Base-by-base conservation (phyloP, 2,329 filamentous ascomycete genomes). In the Xenoacremonium recifei region DNA sequence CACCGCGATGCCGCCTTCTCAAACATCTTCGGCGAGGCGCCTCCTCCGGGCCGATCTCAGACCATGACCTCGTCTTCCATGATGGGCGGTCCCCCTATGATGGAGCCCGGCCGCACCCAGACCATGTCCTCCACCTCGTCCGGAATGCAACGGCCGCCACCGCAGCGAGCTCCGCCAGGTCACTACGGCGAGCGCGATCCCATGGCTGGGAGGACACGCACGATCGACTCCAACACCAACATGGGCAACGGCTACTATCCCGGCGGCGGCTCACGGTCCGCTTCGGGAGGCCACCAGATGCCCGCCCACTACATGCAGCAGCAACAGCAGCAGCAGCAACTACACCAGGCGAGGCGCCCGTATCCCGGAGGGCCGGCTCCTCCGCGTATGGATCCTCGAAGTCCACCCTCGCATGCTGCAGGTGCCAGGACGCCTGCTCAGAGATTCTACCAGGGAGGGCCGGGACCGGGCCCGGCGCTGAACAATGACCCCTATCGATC, bases 1-100 rank as follows among this genome's bases (percentile, higher is more conserved):
- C 88, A 93, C 69, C 86, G 93, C 70, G 91, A 99, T 80, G 89
- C 89, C 55, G 93, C 92, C 53, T 99, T 95, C 68, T 89, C 87
- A 53, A 92, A 92, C 70, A 97, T 97, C 63, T 99, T 97, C 65
- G 93, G 92, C 55, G 84, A 83, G 51, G 79, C 88, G 51, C 90
- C 89, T 51, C 89, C 89, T 35, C 82, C 88, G 34, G 92, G 92
- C 44, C 85, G 93, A 65, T 95, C 91, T 44, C 91, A 96, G 62
- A 96, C 92, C 19, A 96, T 97, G 90, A 93, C 85, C 50, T 90
- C 87, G 42, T 84, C 89, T 51, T 77, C 85, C 32, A 34, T 34
- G 31, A 60, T 69, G 45, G 80, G 79, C 42, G n/a, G n/a, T n/a
- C 69, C 73, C 36, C 65, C 71, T 57, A 71, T 73, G 63, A 70